Evolutionary conservation across 176 grass and related monocot genomes (phyloP), one percentile per base, ranked within the genome.

Genomic region (Bolboschoenus planiculmis): DNA sequence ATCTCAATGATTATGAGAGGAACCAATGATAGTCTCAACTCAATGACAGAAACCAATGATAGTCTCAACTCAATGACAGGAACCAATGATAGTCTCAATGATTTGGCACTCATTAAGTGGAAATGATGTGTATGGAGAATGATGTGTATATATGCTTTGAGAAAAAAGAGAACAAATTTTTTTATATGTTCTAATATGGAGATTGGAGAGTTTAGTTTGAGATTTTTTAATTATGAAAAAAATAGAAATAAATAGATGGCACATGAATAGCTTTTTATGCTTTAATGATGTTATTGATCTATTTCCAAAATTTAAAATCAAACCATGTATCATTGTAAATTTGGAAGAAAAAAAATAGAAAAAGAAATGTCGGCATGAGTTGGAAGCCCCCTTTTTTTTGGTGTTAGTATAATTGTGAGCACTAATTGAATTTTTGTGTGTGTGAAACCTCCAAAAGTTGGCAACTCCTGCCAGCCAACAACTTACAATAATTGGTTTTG

Each of bases 81-180:
- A 57, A 5, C 34, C 36, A 62, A 81, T 81, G 54, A 81, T 81
- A 43, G 56, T 63, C 1, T 64, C 57, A 81, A 81, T 82, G 56
- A 82, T 82, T 82, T 62, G 31, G 39, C 40, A 47, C 23, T 74
- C 21, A 47, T 9, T 10, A 26, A 16, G n/a, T 26, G 23, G 68
- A 74, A 47, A 47, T 68, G 64, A 39, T 20, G 7, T n/a, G 18
- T 68, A 40, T 40, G n/a, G 68, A 74, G 40, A 47, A 47, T 68
- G 64, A 39, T 20, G 7, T n/a, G 18, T 68, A 40, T 40, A 6
- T 40, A 61, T 31, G 26, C 26, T 61, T n/a, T 14, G 10, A 61
- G 58, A 61, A 61, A 40, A 40, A 40, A n/a, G n/a, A n/a, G n/a
- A n/a, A n/a, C n/a, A n/a, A n/a, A n/a, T n/a, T n/a, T n/a, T n/a